Evolutionary conservation across 345 rosid species (phyloP), one percentile per base, ranked within the genome.

Genomic region (Arabis alpina): DNA sequence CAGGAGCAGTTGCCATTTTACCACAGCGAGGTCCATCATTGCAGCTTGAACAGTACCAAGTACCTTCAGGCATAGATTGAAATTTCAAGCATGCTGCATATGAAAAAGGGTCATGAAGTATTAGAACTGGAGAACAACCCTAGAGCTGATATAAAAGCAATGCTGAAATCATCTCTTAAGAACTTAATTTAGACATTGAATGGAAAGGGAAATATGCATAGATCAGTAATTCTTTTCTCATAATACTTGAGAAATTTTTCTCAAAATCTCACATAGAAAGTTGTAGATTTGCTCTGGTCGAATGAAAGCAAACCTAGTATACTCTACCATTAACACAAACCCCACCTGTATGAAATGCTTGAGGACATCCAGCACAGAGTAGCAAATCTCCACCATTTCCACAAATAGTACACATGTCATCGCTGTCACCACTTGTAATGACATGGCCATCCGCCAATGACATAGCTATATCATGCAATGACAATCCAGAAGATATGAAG

Each of bases 391-490:
- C 93, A 65, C 88, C 86, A 68, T 81, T 79, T 39, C 91, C 91
- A 83, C 98, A 92, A 52, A 81, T 66, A 42, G 91, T 68, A 64
- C 98, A 92, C 83, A 84, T 83, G 80, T 87, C 93, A 83, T 90
- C 93, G 76, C 85, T 87, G 36, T 73, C 70, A 73, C 86, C 88
- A 43, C 78, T 72, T 44, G 86, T 77, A 80, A 84, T 50, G 52
- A 76, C 81, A 67, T 85, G 91, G 58, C 90, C 98, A 80, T 83
- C 85, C 51, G 87, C 82, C 80, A 90, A 77, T 42, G 88, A 77
- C 45, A 81, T 73, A 45, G 98, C 95, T 81, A 92, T 82, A 68
- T 90, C 97, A 79, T 92, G 97, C 70, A 92, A 87, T 42, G 87
- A 80, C 69, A 82, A 49, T 64, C 95, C 93, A 37, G 86, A 83